phyloP scores from a whole-genome alignment of 345 rosid genomes.

The Salix udensis region DNA sequence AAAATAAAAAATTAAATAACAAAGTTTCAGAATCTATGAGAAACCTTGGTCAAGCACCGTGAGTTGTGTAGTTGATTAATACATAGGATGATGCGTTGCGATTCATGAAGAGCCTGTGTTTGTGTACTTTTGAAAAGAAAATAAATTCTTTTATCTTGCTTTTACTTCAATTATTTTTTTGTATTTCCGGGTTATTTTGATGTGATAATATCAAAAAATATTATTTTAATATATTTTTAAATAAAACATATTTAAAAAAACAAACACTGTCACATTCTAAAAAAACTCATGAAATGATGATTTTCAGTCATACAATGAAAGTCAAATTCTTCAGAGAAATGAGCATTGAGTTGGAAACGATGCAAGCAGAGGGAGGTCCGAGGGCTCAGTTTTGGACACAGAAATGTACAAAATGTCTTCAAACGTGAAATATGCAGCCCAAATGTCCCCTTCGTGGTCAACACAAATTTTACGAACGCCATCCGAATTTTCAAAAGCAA shows the following conservation, averaged over 20 bases:
- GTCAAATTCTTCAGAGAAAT: slow-evolving; percentile 10
- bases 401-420: slow-evolving; percentile 28
- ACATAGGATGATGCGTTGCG: no score
- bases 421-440: slow-evolving; percentile 25
- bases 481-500: slow-evolving; percentile 20
- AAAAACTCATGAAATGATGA: background rate
- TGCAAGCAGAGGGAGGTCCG: slow-evolving; percentile 25
- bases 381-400: slow-evolving; percentile 12
- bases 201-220: no score
- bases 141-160: no score
- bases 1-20: background rate
- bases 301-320: background rate
- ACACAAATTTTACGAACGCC: slow-evolving; percentile 28
- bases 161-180: no score
- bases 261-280: no score
- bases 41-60: background rate
- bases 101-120: no score
- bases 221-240: no score
- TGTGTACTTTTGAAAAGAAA: no score
- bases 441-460: slow-evolving; percentile 34
- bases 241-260: no score
- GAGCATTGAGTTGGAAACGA: background rate
- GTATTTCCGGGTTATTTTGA: no score
- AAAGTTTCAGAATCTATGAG: background rate
- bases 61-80: background rate